Evolutionary conservation across 257 asterid genomes (phyloP).

Genomic region (Craterostigma plantagineum): DNA sequence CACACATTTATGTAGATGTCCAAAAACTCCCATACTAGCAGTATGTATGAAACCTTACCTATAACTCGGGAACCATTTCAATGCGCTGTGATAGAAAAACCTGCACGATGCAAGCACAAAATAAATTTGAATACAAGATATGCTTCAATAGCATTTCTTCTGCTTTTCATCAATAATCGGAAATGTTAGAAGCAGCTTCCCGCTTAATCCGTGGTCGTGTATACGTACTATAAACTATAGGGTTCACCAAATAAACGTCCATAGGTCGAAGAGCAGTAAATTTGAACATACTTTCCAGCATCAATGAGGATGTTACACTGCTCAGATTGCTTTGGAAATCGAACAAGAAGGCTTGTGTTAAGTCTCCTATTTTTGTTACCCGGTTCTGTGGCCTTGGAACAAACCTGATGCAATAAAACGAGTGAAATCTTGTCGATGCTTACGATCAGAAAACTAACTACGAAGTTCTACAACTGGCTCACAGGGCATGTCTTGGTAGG

Average conservation of each 20-base stretch:
- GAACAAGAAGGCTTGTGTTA: slow-evolving; percentile 84
- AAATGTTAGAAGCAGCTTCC: background rate
- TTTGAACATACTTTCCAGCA: slow-evolving; percentile 81
- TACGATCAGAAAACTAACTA: background rate
- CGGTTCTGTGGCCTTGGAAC: slow-evolving; percentile 65
- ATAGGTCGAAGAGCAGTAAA: slow-evolving; percentile 7
- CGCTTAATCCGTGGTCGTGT: background rate
- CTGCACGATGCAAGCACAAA: slow-evolving; percentile 30
- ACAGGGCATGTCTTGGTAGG: slow-evolving; percentile 59
- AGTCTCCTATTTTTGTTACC: slow-evolving; percentile 76
- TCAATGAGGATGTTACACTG: slow-evolving; percentile 68
- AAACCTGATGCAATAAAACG: slow-evolving; percentile 34
- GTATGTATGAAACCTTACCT: slow-evolving; percentile 39
- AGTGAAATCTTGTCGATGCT: no score
- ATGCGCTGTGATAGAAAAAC: slow-evolving; percentile 97
- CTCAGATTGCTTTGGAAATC: slow-evolving; percentile 39
- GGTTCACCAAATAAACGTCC: no score
- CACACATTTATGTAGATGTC: no score
- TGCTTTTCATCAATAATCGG: slow-evolving; percentile 4
- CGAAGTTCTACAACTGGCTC: no score
- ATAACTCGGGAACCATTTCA: slow-evolving; percentile 82
- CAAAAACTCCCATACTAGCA: background rate
- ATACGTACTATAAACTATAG: background rate
- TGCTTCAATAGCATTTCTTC: background rate
- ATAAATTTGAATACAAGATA: slow-evolving; percentile 12